These are phyloP conservation scores for Teratosphaeria gauchensis DNA, from an alignment of 2,329 filamentous ascomycete species.

Conservation along the genomic window DNA sequence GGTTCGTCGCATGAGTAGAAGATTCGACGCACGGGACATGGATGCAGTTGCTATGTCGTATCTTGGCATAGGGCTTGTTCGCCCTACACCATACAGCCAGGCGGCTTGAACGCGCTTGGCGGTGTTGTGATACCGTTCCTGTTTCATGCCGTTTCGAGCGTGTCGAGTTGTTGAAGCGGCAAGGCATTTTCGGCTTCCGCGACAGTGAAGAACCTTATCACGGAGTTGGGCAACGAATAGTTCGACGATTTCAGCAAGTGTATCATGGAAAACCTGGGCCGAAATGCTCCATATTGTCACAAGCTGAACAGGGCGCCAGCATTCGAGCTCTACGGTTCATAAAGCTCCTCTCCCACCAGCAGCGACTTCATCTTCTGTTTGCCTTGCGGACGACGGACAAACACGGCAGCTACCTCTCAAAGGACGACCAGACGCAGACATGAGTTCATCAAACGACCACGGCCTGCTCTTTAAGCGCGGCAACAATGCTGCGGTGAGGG, in stretches of 20 bases:
- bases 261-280: background rate
- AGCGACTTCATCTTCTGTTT: background rate
- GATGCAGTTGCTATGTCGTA: background rate
- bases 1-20: background rate
- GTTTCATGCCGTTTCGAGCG: background rate
- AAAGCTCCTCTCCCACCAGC: background rate
- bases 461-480: background rate
- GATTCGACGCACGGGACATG: background rate
- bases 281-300: background rate
- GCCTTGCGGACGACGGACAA: background rate
- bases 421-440: background rate
- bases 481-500: background rate
- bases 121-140: background rate
- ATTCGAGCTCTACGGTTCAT: background rate
- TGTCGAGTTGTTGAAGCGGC: background rate
- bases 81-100: background rate
- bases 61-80: background rate
- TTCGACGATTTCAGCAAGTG: background rate
- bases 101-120: background rate
- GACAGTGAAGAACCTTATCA: background rate
- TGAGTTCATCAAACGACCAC: background rate
- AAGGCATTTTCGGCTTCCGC: background rate
- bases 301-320: background rate
- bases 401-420: background rate
- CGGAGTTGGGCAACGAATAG: background rate